phyloP scores from a whole-genome alignment of 352 stramenopile species.

The Aphanomyces stellatus region DNA sequence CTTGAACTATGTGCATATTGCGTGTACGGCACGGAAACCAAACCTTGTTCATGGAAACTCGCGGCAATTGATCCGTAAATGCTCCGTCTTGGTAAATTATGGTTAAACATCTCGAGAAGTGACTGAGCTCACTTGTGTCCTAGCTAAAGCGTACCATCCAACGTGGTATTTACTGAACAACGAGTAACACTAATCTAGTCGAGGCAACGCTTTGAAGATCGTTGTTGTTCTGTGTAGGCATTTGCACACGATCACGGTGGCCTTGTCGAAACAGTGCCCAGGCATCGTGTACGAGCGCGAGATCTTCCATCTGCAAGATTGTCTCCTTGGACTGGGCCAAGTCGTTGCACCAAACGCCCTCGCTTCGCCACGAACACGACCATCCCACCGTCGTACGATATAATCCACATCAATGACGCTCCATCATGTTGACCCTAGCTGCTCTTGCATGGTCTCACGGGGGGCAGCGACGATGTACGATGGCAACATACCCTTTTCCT shows the following conservation, averaged over 20 bases:
- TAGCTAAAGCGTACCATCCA: neutral
- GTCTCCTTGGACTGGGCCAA: constrained; percentile 73
- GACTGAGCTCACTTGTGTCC: no score
- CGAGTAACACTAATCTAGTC: no score
- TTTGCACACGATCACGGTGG: constrained; percentile 1
- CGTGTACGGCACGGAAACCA: neutral
- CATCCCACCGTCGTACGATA: constrained; percentile 19
- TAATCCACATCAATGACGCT: constrained; percentile 28
- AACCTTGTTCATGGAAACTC: neutral
- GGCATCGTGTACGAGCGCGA: constrained; percentile 45
- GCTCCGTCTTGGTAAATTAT: no score
- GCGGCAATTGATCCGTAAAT: no score
- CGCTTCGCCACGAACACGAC: neutral
- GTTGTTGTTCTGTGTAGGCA: no score
- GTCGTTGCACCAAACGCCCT: constrained; percentile 20
- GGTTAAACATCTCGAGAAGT: no score
- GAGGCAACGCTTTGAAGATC: no score
- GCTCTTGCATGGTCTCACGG: constrained; percentile 47
- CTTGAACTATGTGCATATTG: neutral
- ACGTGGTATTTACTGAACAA: neutral
- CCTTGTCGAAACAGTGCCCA: constrained; percentile 22
- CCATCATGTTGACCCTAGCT: constrained; percentile 33
- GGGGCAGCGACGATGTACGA: constrained; percentile 37
- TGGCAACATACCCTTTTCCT: no score
- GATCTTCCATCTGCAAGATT: constrained; percentile 42